Percentiles rank a stretch among this genome's conserved stretches.
phyloP scores from a whole-genome alignment of 1,139 yeast species.

The Candida gigantensis region DNA sequence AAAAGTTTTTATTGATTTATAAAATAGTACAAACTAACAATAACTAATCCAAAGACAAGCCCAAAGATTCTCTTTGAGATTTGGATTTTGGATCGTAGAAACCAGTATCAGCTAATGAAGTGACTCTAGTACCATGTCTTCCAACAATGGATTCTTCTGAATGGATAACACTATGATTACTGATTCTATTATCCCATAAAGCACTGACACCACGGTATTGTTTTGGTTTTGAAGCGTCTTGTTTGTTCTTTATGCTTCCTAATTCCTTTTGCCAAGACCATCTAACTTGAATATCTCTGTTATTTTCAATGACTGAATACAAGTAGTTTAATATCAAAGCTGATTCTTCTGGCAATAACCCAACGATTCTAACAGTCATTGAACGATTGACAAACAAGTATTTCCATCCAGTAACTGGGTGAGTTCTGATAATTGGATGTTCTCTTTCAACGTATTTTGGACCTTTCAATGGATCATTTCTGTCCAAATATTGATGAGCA shows the following conservation, averaged over 20 bases:
- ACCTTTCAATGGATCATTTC: conserved; percentile 33
- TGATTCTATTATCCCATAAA: conserved; percentile 58
- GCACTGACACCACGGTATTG: conserved; percentile 56
- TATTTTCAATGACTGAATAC: conserved; percentile 32
- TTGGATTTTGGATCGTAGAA: conserved; percentile 51
- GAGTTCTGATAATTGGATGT: conserved; percentile 41
- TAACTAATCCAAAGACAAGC: conserved; percentile 35
- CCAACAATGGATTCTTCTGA: conserved; percentile 53
- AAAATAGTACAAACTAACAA: no score
- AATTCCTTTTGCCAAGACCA: conserved; percentile 43
- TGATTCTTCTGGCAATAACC: conserved; percentile 35
- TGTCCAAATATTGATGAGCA: conserved; percentile 34
- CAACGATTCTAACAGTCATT: conserved; percentile 37
- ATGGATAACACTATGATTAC: conserved; percentile 52
- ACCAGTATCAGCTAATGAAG: conserved; percentile 58
- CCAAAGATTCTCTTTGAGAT: conserved; percentile 57
- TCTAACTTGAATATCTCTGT: conserved; percentile 49
- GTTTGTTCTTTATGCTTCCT: conserved; percentile 4
- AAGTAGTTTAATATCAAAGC: conserved; percentile 32
- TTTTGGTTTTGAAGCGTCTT: conserved; percentile 32
- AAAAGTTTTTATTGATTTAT: no score
- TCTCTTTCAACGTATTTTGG: conserved; percentile 37
- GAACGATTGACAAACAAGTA: conserved; percentile 36
- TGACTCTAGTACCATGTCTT: conserved; percentile 62
- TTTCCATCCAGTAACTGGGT: conserved; percentile 47